Percentiles rank a stretch among this genome's conserved stretches.
phyloP scores from a whole-genome alignment of 768 basidiomycete species.

The Boletus huronensis region DNA sequence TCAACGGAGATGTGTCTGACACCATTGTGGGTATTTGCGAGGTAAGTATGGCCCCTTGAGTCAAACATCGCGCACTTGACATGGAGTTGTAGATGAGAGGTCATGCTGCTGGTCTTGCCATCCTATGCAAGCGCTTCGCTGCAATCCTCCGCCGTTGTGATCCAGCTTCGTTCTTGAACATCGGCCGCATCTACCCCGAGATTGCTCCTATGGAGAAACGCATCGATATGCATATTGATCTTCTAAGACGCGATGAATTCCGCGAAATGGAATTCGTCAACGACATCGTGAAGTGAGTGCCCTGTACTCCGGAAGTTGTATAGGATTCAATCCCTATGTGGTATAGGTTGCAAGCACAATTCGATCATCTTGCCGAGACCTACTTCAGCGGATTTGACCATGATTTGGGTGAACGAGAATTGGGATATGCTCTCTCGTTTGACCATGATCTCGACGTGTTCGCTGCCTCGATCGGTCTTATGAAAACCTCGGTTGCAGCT shows the following conservation, averaged over 20 bases:
- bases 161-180: constrained; percentile 79
- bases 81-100: constrained; percentile 63
- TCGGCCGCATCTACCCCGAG: constrained; percentile 81
- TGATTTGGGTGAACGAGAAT: constrained; percentile 86
- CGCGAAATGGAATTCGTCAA: constrained; percentile 89
- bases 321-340: background rate
- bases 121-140: constrained; percentile 86
- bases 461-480: constrained; percentile 84
- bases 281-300: constrained; percentile 78
- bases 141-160: constrained; percentile 78
- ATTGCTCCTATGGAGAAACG: constrained; percentile 86
- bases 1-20: constrained; percentile 80
- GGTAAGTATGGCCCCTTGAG: constrained; percentile 39
- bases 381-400: constrained; percentile 81
- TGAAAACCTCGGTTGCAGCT: constrained; percentile 78
- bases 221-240: constrained; percentile 87
- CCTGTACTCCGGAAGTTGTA: background rate
- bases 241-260: constrained; percentile 85
- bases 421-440: constrained; percentile 75
- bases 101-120: constrained; percentile 74
- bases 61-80: background rate
- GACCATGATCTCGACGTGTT: constrained; percentile 95
- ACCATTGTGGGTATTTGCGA: constrained; percentile 93
- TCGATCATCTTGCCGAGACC: constrained; percentile 86
- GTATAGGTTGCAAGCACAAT: constrained; percentile 85